Conservation (phyloP, 768 basidiomycete genomes). For the Macrolepiota dolichaula region DNA sequence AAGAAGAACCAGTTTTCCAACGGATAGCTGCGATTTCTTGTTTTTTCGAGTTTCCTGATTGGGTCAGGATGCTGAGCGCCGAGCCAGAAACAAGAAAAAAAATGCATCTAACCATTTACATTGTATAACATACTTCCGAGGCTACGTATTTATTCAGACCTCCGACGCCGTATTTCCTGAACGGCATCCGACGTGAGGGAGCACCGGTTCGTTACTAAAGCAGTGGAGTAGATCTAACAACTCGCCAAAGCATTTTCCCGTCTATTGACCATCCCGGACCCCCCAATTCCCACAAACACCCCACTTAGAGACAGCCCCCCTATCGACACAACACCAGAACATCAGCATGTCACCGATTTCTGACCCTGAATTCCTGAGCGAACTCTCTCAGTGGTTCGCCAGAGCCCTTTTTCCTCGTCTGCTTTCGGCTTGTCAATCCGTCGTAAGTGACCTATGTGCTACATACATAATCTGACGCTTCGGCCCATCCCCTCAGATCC, state of each 20-base stretch:
- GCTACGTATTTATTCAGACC: too few species aligned
- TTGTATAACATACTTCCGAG: too few species aligned
- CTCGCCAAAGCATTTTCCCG: background rate
- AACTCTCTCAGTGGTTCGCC: background rate
- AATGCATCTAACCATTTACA: too few species aligned
- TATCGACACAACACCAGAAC: background rate
- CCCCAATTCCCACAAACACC: background rate
- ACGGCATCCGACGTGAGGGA: too few species aligned
- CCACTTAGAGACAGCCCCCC: background rate
- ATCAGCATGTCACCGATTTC: background rate
- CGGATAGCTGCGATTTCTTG: too few species aligned
- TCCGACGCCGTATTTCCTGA: too few species aligned
- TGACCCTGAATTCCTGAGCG: background rate
- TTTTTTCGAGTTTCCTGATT: too few species aligned
- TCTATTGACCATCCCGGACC: background rate
- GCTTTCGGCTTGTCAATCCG: background rate
- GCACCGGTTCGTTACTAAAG: background rate
- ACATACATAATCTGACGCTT: conserved; percentile 1
- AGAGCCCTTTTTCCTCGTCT: background rate
- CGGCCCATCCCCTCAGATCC: background rate
- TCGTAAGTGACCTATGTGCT: too few species aligned
- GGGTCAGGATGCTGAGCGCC: too few species aligned
- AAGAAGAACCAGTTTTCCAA: too few species aligned
- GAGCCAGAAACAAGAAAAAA: too few species aligned
- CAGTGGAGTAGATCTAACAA: background rate